phyloP scores from a whole-genome alignment of 768 basidiomycete genomes.

The Naganishia randhawae region DNA sequence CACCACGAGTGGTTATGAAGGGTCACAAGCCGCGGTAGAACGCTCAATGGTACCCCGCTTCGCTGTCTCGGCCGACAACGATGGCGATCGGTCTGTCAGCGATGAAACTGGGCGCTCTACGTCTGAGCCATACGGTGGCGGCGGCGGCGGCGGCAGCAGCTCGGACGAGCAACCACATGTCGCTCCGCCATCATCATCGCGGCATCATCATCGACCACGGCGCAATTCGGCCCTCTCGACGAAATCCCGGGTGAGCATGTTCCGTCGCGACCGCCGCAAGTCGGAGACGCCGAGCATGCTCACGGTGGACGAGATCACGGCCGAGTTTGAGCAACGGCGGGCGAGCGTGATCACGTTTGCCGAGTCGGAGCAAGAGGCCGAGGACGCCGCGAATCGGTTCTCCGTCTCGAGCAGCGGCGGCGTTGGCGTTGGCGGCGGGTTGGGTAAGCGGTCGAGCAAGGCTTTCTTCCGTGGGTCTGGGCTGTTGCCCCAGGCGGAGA shows the following conservation, averaged over 20 bases:
- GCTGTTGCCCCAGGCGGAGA: conserved; percentile 32
- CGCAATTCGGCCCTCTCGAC: conserved; percentile 41
- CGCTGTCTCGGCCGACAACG: not conserved
- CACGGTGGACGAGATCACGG: conserved; percentile 97
- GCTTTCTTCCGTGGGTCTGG: conserved; percentile 10
- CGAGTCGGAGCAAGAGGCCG: conserved; percentile 52
- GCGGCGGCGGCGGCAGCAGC: not conserved
- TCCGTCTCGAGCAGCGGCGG: conserved; percentile 28
- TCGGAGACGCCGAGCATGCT: conserved; percentile 86
- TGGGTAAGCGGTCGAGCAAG: conserved; percentile 15
- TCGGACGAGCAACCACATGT: not conserved
- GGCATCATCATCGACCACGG: conserved; percentile 47
- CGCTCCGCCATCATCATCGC: conserved; percentile 31
- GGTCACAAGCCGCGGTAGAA: not conserved
- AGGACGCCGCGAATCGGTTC: conserved; percentile 26
- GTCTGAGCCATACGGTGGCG: not conserved
- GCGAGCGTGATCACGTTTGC: conserved; percentile 60
- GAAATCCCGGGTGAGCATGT: conserved; percentile 61
- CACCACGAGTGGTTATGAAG: not conserved
- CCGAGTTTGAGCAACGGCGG: conserved; percentile 69
- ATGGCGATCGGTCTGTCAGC: not conserved
- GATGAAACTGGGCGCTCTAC: not conserved
- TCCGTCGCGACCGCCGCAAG: conserved; percentile 57
- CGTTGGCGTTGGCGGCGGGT: not conserved
- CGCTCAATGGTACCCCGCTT: not conserved